phyloP scores from a whole-genome alignment of 106 monocot species.

The Allium fistulosum region DNA sequence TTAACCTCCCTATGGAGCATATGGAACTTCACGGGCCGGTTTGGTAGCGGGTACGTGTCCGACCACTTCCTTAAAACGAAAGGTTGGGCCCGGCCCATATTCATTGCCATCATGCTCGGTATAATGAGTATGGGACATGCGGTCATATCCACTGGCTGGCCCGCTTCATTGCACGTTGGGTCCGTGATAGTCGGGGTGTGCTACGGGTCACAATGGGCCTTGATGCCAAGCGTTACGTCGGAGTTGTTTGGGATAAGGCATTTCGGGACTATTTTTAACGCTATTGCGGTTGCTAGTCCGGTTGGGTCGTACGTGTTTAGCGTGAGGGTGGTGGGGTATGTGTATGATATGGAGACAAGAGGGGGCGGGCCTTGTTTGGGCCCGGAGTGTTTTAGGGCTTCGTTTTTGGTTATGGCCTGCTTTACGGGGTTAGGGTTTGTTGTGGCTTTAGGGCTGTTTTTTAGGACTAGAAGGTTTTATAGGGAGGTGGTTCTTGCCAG shows the following conservation, averaged over 20 bases:
- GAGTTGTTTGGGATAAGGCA: conserved; percentile 83
- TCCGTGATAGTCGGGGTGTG: conserved; percentile 73
- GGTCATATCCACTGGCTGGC: conserved; percentile 51
- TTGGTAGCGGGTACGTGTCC: conserved; percentile 61
- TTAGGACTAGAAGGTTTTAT: conserved; percentile 62
- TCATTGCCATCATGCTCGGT: conserved; percentile 62
- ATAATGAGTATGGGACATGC: conserved; percentile 70
- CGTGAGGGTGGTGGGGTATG: conserved; percentile 76
- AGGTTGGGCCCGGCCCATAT: conserved; percentile 51
- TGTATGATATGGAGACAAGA: conserved; percentile 66
- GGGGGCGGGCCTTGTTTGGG: conserved; percentile 32
- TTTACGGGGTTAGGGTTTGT: conserved; percentile 34
- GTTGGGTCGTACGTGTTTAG: conserved; percentile 76
- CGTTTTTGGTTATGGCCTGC: conserved; percentile 70
- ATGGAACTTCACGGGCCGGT: conserved; percentile 92
- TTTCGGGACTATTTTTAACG: conserved; percentile 92
- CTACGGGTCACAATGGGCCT: conserved; percentile 81
- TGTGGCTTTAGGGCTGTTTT: conserved; percentile 32
- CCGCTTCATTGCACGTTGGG: conserved; percentile 56
- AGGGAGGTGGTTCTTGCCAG: conserved; percentile 13
- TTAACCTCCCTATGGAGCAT: conserved; percentile 92
- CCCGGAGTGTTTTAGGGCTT: conserved; percentile 61
- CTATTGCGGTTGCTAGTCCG: conserved; percentile 73
- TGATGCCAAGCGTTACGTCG: conserved; percentile 89
- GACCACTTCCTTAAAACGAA: conserved; percentile 49